Conservation (phyloP, 257 asterid species). For the Leptodermis oblonga region DNA sequence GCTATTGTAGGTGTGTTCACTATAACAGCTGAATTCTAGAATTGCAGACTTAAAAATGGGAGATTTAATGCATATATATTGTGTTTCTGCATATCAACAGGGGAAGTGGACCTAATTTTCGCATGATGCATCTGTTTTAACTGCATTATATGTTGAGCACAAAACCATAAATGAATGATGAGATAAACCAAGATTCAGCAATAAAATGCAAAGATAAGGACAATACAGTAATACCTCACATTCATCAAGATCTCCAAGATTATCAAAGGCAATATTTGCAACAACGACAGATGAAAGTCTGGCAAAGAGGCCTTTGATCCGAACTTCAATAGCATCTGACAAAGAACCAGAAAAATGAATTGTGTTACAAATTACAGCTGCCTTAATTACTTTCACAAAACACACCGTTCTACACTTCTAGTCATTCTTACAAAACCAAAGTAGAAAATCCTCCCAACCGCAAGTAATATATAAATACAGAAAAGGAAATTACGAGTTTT, state of each 20-base stretch:
- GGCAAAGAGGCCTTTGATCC: conserved; percentile 61
- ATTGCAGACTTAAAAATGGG: neutral
- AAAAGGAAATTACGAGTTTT: neutral
- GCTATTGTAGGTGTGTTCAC: too few relatives aligned
- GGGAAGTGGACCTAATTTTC: neutral
- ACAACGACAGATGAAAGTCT: conserved; percentile 60
- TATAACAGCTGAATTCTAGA: neutral
- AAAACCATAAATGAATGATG: neutral
- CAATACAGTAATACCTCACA: conserved; percentile 48
- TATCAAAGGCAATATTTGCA: conserved; percentile 61
- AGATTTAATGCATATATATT: neutral
- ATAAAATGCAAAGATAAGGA: neutral
- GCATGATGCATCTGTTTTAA: neutral
- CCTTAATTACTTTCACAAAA: neutral
- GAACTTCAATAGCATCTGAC: conserved; percentile 68
- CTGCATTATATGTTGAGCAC: neutral
- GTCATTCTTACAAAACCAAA: neutral
- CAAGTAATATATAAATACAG: neutral
- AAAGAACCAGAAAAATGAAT: conserved; percentile 19
- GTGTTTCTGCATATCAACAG: neutral
- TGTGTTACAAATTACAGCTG: neutral
- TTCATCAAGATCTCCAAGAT: conserved; percentile 62
- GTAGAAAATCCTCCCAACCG: neutral
- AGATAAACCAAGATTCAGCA: neutral
- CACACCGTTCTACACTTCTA: neutral